phyloP scores from a whole-genome alignment of 352 stramenopile genomes.

The Phytophthora vignae region DNA sequence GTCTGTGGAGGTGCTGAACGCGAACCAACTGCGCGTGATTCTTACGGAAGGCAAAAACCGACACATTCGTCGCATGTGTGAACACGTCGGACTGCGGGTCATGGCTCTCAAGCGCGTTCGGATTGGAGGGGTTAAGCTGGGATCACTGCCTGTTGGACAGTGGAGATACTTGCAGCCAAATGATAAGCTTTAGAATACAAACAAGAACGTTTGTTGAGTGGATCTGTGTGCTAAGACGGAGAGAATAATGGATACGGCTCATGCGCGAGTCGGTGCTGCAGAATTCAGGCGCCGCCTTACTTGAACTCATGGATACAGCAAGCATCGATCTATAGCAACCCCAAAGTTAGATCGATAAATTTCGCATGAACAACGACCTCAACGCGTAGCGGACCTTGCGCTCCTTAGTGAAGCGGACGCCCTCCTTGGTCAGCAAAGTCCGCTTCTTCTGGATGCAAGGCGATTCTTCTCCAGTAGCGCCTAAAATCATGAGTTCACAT shows the following conservation, averaged over 20 bases:
- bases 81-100: conserved; percentile 91
- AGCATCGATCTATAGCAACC: conserved; percentile 47
- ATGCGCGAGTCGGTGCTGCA: neutral
- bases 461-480: conserved; percentile 65
- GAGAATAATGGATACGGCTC: neutral
- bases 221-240: neutral
- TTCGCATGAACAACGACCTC: neutral
- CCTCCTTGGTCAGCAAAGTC: conserved; percentile 64
- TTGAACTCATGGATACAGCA: conserved; percentile 61
- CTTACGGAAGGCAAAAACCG: conserved; percentile 96
- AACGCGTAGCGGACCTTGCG: conserved; percentile 52
- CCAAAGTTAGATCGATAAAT: neutral
- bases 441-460: conserved; percentile 77
- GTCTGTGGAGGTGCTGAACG: conserved; percentile 82
- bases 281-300: neutral
- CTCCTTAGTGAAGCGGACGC: conserved; percentile 66
- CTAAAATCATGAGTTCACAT: conserved; percentile 30
- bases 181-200: conserved; percentile 55
- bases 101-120: conserved; percentile 91
- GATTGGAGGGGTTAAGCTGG: conserved; percentile 91
- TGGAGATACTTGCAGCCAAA: conserved; percentile 85
- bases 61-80: conserved; percentile 97
- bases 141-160: conserved; percentile 68
- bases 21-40: conserved; percentile 87
- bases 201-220: conserved; percentile 8